phyloP scores from a whole-genome alignment of 2,329 filamentous ascomycete species.

The Neobulgaria alba region DNA sequence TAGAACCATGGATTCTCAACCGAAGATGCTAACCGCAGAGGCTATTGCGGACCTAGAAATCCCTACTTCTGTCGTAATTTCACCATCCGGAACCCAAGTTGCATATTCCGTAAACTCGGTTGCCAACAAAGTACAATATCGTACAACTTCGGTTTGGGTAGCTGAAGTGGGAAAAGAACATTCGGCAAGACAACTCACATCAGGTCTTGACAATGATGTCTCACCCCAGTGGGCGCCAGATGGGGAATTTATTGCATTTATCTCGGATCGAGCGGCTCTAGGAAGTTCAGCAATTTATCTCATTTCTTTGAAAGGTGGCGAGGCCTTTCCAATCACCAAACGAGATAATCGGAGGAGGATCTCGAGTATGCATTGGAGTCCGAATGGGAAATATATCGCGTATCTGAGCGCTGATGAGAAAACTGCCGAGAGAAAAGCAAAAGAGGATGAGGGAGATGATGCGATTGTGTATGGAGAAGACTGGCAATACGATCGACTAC shows the following conservation, averaged over 20 bases:
- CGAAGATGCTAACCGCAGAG: too few species aligned
- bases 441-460: conserved; percentile 29
- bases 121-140: neutral
- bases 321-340: conserved; percentile 25
- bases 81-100: too few species aligned
- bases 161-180: conserved; percentile 2
- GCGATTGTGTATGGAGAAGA: conserved; percentile 31
- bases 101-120: too few species aligned
- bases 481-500: too few species aligned
- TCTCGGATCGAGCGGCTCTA: conserved; percentile 28
- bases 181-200: conserved; percentile 4
- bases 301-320: conserved; percentile 16
- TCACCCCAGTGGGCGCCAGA: conserved; percentile 22
- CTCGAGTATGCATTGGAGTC: conserved; percentile 24
- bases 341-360: conserved; percentile 23
- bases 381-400: conserved; percentile 30
- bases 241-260: conserved; percentile 26
- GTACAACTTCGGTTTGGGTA: conserved; percentile 1
- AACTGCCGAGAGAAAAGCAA: conserved; percentile 24
- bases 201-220: conserved; percentile 1
- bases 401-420: conserved; percentile 30
- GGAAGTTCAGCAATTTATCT: conserved; percentile 28
- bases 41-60: too few species aligned
- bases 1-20: too few species aligned
- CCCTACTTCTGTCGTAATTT: too few species aligned